These are phyloP conservation scores for Trichophyton schoenleinii DNA, from an alignment of 2,329 filamentous ascomycete species.

Conservation along the genomic window DNA sequence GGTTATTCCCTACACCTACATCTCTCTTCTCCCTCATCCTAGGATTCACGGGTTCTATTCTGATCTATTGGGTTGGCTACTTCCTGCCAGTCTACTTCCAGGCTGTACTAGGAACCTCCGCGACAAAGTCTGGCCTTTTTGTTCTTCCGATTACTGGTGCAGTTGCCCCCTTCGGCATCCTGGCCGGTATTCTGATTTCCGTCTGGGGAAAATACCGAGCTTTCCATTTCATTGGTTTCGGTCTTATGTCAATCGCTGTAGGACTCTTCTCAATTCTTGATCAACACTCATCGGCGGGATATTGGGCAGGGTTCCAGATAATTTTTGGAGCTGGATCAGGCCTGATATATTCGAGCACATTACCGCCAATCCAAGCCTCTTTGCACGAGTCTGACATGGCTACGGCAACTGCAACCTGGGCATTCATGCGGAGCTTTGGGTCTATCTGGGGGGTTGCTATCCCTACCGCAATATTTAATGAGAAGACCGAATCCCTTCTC, in stretches of 20 bases:
- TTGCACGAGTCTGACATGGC: slow-evolving; percentile 20
- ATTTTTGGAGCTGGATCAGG: background rate
- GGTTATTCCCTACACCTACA: background rate
- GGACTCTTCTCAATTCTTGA: background rate
- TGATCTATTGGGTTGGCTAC: slow-evolving; percentile 12
- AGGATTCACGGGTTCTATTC: background rate
- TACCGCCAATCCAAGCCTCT: slow-evolving; percentile 17
- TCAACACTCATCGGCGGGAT: background rate
- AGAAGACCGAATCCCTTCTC: slow-evolving; percentile 7
- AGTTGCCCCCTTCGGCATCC: background rate
- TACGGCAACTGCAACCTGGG: slow-evolving; percentile 18
- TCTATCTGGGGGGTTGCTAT: slow-evolving; percentile 23
- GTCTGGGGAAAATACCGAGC: background rate
- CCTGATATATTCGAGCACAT: background rate
- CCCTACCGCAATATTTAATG: slow-evolving; percentile 24
- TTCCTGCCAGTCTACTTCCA: slow-evolving; percentile 34
- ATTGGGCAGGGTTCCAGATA: background rate
- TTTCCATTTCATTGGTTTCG: background rate
- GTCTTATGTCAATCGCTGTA: background rate
- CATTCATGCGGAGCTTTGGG: slow-evolving; percentile 23
- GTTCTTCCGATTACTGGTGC: slow-evolving; percentile 21
- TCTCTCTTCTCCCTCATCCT: slow-evolving; percentile 8
- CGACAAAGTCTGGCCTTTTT: slow-evolving; percentile 29
- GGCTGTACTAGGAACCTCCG: slow-evolving; percentile 24
- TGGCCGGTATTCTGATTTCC: background rate